A percentile compares a stretch with the other conserved stretches of the same genome.
These are phyloP conservation scores for Pseudocercospora fuligena DNA, from an alignment of 2,329 filamentous ascomycete species.

Conservation along the genomic window DNA sequence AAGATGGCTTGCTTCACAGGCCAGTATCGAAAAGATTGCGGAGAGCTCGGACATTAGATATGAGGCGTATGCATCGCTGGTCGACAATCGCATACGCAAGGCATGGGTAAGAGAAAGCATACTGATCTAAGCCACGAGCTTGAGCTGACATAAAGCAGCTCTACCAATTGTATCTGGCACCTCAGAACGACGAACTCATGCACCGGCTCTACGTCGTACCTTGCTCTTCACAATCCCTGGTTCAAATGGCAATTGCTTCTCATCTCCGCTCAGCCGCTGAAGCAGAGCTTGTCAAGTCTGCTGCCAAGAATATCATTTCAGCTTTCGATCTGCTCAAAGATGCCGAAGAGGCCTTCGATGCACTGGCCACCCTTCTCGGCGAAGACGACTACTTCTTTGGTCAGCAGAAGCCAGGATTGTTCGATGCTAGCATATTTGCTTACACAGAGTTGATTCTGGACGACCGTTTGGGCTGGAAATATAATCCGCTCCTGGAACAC, in stretches of 20 bases:
- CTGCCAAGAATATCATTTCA: slow-evolving; percentile 37
- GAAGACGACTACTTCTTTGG: slow-evolving; percentile 67
- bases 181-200: slow-evolving; percentile 71
- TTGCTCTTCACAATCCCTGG: slow-evolving; percentile 63
- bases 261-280: slow-evolving; percentile 76
- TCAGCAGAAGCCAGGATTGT: slow-evolving; percentile 65
- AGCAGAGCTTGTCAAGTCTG: slow-evolving; percentile 71
- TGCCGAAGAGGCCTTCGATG: slow-evolving; percentile 65
- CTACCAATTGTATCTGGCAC: slow-evolving; percentile 78
- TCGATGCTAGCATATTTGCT: slow-evolving; percentile 88
- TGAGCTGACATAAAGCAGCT: slow-evolving; percentile 54
- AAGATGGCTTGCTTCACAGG: slow-evolving; percentile 63
- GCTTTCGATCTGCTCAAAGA: slow-evolving; percentile 63
- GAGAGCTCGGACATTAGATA: slow-evolving; percentile 62
- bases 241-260: slow-evolving; percentile 65
- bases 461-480: slow-evolving; percentile 65
- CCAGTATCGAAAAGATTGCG: slow-evolving; percentile 36
- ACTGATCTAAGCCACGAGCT: not conserved
- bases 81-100: slow-evolving; percentile 77
- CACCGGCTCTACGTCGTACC: slow-evolving; percentile 70
- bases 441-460: slow-evolving; percentile 84
- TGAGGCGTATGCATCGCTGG: slow-evolving; percentile 77
- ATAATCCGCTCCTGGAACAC: slow-evolving; percentile 62
- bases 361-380: slow-evolving; percentile 64
- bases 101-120: slow-evolving; percentile 69